Base-by-base conservation (phyloP, 2,329 filamentous ascomycete genomes). In the Fusarium veterinarium region DNA sequence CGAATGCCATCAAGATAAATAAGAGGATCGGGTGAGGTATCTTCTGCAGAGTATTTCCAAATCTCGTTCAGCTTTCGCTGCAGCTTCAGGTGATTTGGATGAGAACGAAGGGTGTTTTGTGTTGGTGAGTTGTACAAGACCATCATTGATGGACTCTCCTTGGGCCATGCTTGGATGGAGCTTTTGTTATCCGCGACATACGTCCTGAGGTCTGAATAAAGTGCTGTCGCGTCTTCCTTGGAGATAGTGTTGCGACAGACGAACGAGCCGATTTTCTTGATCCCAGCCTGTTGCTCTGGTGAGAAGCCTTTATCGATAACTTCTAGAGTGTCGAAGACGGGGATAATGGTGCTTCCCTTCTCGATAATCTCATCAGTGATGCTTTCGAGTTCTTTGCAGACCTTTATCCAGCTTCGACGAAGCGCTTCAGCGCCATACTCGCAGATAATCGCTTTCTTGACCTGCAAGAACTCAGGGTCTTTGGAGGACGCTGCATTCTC, bases 81-180 rank as follows among this genome's bases (percentile, higher is more conserved):
- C 5, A 62, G n/a, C 25, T 37, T 44, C 20, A 62, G 4, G 13
- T 62, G 59, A 8, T 44, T 40, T 19, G 51, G 51, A 13, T 62
- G 59, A 2, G 59, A 56, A 3, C 59, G 59, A 16, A 56, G 25
- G 2, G n/a, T 17, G 7, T 56, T 55, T 44, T 62, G 59, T 3
- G 49, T 33, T 12, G 38, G 37, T 2, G 59, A 62, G 33, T 31
- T 56, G 33, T 62, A 62, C 10, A 62, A 12, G 9, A 56, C 33
- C 6, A 65, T n/a, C 45, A 65, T 65, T 9, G 58, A 65, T 5
- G 57, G 62, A 9, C 56, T 65, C 14, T 65, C 62, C 9, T 59
- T 35, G 6, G 62, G 62, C 62, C 62, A 65, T 14, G 46, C 62
- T 37, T 44, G 37, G 6, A 65, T 65, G 19, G 41, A 49, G 11